Evolutionary conservation across 139 green algal species (phyloP).

Genomic region (Micractinium sp.): DNA sequence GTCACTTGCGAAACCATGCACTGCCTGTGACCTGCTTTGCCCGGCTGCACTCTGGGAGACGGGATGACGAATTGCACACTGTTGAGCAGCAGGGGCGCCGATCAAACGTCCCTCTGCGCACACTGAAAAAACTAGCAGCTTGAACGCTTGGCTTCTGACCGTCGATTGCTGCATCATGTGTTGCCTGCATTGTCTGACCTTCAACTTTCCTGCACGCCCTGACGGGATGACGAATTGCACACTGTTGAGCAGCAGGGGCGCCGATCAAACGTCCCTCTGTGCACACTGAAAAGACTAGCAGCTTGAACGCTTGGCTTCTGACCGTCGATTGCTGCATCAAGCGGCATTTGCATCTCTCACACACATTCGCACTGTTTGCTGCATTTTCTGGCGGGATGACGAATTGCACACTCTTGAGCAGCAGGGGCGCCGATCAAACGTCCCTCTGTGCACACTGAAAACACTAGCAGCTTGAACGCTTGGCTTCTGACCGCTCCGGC

Average conservation of each 20-base stretch:
- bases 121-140: constrained; percentile 42
- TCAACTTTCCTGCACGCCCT: not conserved
- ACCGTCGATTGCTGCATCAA: not conserved
- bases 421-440: constrained; percentile 44
- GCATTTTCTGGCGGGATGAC: constrained; percentile 24
- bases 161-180: not conserved
- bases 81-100: constrained; percentile 23
- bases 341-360: not conserved
- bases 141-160: constrained; percentile 25
- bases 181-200: not conserved
- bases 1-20: not conserved
- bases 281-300: constrained; percentile 38
- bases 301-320: constrained; percentile 58
- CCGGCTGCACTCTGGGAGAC: not conserved
- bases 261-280: constrained; percentile 42
- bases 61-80: constrained; percentile 33
- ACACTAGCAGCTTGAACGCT: constrained; percentile 48
- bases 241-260: constrained; percentile 20
- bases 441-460: constrained; percentile 34
- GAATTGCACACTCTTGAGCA: constrained; percentile 26
- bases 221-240: constrained; percentile 35
- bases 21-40: not conserved
- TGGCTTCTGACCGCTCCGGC: constrained; percentile 43
- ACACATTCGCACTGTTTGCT: not conserved
- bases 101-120: constrained; percentile 40